Evolutionary conservation across 192 early-diverging fungal species (phyloP).

Genomic region (Gaertneriomyces semiglobifer): DNA sequence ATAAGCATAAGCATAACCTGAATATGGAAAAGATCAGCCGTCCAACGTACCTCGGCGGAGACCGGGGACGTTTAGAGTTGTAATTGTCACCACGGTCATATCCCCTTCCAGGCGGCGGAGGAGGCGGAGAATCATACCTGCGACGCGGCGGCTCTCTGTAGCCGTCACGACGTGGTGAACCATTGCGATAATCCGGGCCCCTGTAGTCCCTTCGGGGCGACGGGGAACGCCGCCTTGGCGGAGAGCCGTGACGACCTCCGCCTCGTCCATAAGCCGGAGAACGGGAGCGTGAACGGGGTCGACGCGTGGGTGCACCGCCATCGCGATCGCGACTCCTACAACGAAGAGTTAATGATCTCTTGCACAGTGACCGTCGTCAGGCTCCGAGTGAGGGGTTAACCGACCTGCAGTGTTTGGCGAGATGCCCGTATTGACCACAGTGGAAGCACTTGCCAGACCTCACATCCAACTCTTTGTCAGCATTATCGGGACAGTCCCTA

Average conservation of each 20-base stretch:
- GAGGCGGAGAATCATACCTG: constrained; percentile 19
- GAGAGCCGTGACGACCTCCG: constrained; percentile 10
- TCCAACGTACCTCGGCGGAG: not conserved
- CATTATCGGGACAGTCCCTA: constrained; percentile 49
- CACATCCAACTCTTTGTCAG: constrained; percentile 51
- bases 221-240: constrained; percentile 22
- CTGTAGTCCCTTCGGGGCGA: constrained; percentile 26
- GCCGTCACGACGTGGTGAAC: constrained; percentile 7
- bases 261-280: constrained; percentile 10
- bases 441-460: constrained; percentile 54
- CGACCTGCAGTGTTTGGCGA: constrained; percentile 53
- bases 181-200: not conserved
- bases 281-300: not conserved
- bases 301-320: constrained; percentile 12
- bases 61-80: not conserved
- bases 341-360: not conserved
- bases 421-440: constrained; percentile 49
- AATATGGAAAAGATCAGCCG: too few species aligned
- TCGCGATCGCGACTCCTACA: constrained; percentile 1
- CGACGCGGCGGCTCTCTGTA: not conserved
- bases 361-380: not conserved
- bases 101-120: constrained; percentile 20
- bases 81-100: constrained; percentile 10
- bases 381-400: not conserved
- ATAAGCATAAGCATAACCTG: too few species aligned